Percentiles rank a stretch among this genome's conserved stretches.
Evolutionary conservation across 257 asterid species (phyloP).

Genomic region (Lantana camara): DNA sequence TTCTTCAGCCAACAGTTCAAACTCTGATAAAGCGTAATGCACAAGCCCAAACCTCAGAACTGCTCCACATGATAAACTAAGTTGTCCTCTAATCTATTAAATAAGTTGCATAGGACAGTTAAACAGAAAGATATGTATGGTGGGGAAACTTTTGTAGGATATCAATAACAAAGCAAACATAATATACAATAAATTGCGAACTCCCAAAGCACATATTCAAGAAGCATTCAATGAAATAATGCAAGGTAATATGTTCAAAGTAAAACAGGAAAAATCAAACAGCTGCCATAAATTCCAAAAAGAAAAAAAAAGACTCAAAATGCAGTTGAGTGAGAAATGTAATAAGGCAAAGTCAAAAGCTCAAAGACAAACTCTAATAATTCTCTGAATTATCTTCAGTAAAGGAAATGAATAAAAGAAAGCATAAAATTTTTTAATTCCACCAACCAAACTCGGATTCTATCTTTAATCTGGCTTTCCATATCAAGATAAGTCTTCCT

Average conservation of each 20-base stretch:
- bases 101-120: slow-evolving; percentile 16
- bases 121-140: slow-evolving; percentile 16
- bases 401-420: no score
- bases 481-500: no score
- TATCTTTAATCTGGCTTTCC: no score
- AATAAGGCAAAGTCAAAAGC: slow-evolving; percentile 13
- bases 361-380: not conserved
- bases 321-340: not conserved
- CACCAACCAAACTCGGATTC: no score
- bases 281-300: slow-evolving; percentile 7
- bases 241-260: slow-evolving; percentile 11
- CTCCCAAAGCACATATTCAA: not conserved
- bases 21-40: slow-evolving; percentile 70
- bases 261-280: slow-evolving; percentile 1
- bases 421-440: no score
- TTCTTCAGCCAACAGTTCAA: slow-evolving; percentile 89
- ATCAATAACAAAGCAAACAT: slow-evolving; percentile 18
- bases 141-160: slow-evolving; percentile 19
- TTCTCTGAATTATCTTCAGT: no score
- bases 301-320: not conserved
- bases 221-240: slow-evolving; percentile 10
- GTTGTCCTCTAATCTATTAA: slow-evolving; percentile 82
- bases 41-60: slow-evolving; percentile 79
- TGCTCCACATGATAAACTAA: slow-evolving; percentile 79
- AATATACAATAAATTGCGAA: slow-evolving; percentile 4